Conservation (phyloP, 148 eudicot species). For the Fallopia convolvulus region DNA sequence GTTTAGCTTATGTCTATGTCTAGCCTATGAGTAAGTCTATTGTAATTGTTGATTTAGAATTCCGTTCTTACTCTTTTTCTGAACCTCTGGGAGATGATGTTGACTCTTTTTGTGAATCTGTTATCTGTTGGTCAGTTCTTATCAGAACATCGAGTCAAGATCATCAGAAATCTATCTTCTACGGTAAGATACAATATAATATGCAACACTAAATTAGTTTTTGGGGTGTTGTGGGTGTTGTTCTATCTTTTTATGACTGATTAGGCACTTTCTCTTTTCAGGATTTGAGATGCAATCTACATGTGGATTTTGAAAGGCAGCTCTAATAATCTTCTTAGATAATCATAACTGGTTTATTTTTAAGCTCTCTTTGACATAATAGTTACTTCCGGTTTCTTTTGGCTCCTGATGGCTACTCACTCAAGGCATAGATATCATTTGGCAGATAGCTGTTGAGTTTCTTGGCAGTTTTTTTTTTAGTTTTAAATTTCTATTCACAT, state of each 20-base stretch:
- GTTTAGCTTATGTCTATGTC: constrained; percentile 21
- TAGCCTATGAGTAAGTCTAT: constrained; percentile 35
- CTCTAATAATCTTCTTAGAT: constrained; percentile 33
- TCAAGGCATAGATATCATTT: constrained; percentile 27
- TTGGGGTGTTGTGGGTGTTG: not conserved
- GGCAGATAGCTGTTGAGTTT: constrained; percentile 26
- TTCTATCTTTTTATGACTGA: not conserved
- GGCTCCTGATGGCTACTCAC: constrained; percentile 33
- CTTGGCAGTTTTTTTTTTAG: constrained; percentile 12
- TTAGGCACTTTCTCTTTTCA: not conserved
- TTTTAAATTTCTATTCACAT: constrained; percentile 8
- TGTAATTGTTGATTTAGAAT: not conserved
- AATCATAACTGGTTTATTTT: constrained; percentile 27
- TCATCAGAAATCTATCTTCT: constrained; percentile 32
- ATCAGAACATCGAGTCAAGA: constrained; percentile 34
- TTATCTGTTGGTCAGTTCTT: constrained; percentile 14
- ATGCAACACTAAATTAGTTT: not conserved
- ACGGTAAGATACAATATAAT: constrained; percentile 24
- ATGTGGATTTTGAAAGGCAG: constrained; percentile 22
- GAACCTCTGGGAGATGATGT: not conserved
- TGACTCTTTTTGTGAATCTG: not conserved
- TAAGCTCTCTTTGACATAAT: constrained; percentile 22
- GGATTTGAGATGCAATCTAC: constrained; percentile 7
- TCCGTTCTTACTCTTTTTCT: constrained; percentile 8
- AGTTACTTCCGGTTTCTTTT: constrained; percentile 20